Conservation (phyloP, 2,329 filamentous ascomycete species). For the Diplodia mutila region DNA sequence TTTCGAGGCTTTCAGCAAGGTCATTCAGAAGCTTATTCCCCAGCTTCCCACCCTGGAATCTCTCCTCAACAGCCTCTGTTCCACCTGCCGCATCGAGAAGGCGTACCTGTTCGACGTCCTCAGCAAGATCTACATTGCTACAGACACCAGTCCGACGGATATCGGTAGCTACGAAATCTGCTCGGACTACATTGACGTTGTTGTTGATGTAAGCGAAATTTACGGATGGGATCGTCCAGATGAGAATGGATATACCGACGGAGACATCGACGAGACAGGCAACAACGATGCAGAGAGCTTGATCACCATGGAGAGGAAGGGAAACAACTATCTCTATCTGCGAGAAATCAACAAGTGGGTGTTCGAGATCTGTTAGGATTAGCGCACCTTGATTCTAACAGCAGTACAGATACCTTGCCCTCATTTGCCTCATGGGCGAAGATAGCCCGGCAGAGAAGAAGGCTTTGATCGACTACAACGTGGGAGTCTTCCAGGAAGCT, state of each 20-base stretch:
- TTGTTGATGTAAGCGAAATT: conserved; percentile 94
- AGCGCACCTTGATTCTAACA: neutral
- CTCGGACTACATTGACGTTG: conserved; percentile 97
- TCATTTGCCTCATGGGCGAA: conserved; percentile 86
- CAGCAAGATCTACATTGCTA: conserved; percentile 98
- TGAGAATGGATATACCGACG: conserved; percentile 34
- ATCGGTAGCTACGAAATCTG: conserved; percentile 98
- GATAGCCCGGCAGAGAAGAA: conserved; percentile 80
- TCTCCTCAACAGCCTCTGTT: conserved; percentile 90
- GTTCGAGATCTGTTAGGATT: neutral
- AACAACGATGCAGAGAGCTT: conserved; percentile 64
- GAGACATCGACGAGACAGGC: conserved; percentile 40
- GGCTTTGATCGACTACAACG: conserved; percentile 84
- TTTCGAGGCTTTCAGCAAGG: conserved; percentile 97
- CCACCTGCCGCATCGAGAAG: conserved; percentile 94
- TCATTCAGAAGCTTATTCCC: conserved; percentile 96
- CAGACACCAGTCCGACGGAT: conserved; percentile 88
- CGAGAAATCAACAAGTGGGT: conserved; percentile 69
- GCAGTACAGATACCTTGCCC: conserved; percentile 66
- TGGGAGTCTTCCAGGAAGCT: conserved; percentile 78
- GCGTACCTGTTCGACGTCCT: conserved; percentile 97
- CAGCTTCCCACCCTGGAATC: conserved; percentile 91
- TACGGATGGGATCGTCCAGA: conserved; percentile 72
- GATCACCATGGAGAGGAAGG: conserved; percentile 62
- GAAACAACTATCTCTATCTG: conserved; percentile 64